phyloP scores from a whole-genome alignment of 2,329 filamentous ascomycete genomes.

The Phaeosphaeria sp. region DNA sequence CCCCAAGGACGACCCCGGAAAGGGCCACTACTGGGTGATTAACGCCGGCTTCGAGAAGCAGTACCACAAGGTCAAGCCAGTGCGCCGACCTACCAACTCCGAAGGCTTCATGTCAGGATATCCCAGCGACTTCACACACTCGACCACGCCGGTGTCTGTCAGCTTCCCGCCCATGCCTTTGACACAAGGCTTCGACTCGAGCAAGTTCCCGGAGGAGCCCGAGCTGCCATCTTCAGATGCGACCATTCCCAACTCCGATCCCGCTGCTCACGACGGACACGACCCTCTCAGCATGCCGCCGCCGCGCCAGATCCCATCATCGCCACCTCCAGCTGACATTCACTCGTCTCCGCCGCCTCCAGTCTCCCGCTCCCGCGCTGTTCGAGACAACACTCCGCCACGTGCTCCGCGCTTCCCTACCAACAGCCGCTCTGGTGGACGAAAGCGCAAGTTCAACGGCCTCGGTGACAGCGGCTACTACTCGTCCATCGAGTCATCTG shows the following conservation, averaged over 20 bases:
- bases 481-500: slow-evolving; percentile 93
- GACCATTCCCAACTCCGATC: slow-evolving; percentile 60
- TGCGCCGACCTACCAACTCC: slow-evolving; percentile 60
- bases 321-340: slow-evolving; percentile 74
- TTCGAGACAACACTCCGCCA: slow-evolving; percentile 76
- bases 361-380: slow-evolving; percentile 63
- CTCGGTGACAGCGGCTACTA: slow-evolving; percentile 97
- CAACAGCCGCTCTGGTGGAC: slow-evolving; percentile 67
- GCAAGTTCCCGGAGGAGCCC: slow-evolving; percentile 59
- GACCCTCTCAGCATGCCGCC: slow-evolving; percentile 53
- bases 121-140: slow-evolving; percentile 42
- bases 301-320: slow-evolving; percentile 64
- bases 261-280: slow-evolving; percentile 56
- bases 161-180: slow-evolving; percentile 46
- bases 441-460: slow-evolving; percentile 77
- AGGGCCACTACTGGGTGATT: slow-evolving; percentile 97
- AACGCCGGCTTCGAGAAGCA: slow-evolving; percentile 86
- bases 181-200: slow-evolving; percentile 56
- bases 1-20: slow-evolving; percentile 95
- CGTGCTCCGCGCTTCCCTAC: slow-evolving; percentile 67
- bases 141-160: slow-evolving; percentile 48
- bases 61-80: slow-evolving; percentile 86
- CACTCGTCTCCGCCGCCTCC: slow-evolving; percentile 95
- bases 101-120: slow-evolving; percentile 44
- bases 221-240: slow-evolving; percentile 58